Evolutionary conservation across 2,329 filamentous ascomycete genomes (phyloP).

Genomic region (Nannizziopsis barbatae): DNA sequence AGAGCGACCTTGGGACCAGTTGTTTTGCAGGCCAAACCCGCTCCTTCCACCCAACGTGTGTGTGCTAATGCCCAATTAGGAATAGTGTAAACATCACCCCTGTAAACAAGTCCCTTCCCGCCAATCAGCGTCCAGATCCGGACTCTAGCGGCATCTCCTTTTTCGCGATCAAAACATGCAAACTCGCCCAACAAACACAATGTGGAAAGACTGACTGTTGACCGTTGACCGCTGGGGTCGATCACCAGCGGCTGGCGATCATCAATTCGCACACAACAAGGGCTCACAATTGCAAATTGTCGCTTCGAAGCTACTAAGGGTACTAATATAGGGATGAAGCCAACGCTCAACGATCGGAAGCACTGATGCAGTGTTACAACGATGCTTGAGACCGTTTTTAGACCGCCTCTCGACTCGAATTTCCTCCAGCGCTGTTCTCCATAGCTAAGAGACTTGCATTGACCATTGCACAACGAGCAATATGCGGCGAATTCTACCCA

Average conservation of each 20-base stretch:
- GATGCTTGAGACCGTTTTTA: too few relatives aligned
- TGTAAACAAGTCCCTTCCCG: not conserved
- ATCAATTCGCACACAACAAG: not conserved
- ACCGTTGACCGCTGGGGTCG: not conserved
- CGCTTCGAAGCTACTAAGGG: too few relatives aligned
- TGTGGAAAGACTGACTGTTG: not conserved
- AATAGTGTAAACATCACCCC: constrained; percentile 9
- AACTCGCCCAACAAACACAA: constrained; percentile 1
- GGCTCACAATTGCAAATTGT: too few relatives aligned
- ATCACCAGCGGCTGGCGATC: not conserved
- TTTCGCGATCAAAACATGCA: not conserved
- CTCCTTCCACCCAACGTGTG: constrained; percentile 13
- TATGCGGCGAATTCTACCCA: too few relatives aligned
- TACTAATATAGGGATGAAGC: too few relatives aligned
- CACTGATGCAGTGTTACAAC: too few relatives aligned
- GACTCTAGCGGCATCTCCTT: constrained; percentile 1
- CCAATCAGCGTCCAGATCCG: not conserved
- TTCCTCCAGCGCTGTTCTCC: too few relatives aligned
- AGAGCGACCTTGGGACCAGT: not conserved
- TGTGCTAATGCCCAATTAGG: constrained; percentile 13
- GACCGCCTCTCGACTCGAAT: too few relatives aligned
- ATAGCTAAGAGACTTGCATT: too few relatives aligned
- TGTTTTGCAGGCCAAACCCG: constrained; percentile 8
- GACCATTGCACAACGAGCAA: too few relatives aligned
- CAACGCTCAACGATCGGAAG: too few relatives aligned